Conservation (phyloP, 192 early-diverging fungal genomes). For the Rhizophagus sp. region DNA sequence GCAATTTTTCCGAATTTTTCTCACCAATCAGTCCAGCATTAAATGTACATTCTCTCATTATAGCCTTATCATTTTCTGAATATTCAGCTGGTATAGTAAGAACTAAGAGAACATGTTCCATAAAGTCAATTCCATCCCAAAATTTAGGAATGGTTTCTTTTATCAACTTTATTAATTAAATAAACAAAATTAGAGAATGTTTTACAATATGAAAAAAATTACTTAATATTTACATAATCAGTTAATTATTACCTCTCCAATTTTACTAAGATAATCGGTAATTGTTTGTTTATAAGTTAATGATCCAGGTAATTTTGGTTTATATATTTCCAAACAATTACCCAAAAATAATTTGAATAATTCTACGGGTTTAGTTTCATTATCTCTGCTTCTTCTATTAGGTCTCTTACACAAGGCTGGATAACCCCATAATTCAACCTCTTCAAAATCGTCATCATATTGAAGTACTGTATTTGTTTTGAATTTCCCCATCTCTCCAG, state of each 20-base stretch:
- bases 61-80: not conserved
- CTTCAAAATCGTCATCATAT: not conserved
- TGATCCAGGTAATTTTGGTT: constrained; percentile 18
- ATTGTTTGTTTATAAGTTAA: not conserved
- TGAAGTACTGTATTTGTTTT: not conserved
- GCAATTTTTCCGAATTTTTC: no score
- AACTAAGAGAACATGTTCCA: not conserved
- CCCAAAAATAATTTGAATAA: not conserved
- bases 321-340: not conserved
- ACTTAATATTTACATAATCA: not conserved
- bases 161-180: not conserved
- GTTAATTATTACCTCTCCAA: not conserved
- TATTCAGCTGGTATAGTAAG: not conserved
- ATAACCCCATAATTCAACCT: not conserved
- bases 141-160: not conserved
- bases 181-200: no score
- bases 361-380: not conserved
- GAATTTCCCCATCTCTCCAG: not conserved
- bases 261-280: not conserved
- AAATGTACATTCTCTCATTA: not conserved
- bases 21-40: not conserved
- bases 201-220: not conserved
- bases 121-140: not conserved
- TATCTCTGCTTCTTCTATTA: no score
- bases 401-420: no score